Evolutionary conservation across 1,284 basidiomycete species (phyloP), one percentile per base, ranked within the genome.

Genomic region (Wallemia hederae): DNA sequence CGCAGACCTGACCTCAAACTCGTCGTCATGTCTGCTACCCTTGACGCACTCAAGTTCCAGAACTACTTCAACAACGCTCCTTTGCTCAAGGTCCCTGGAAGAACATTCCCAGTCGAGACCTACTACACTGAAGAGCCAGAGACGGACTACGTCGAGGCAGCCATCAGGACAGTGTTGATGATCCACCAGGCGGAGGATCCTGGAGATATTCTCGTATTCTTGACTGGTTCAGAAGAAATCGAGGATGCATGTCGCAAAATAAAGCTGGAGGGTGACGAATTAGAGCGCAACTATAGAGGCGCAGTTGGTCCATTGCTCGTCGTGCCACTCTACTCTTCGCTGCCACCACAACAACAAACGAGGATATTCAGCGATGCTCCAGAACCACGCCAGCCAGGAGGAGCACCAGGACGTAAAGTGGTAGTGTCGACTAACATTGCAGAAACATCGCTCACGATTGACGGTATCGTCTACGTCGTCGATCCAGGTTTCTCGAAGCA

Each of bases 201-300:
- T 1, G 92, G 92, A 1, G 92, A 99, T 68, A 79, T 98, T 34
- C 74, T 98, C 1, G 74, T 98, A 2, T 98, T 98, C 80, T 73
- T 98, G 64, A 97, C 94, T 0, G 92, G 92, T 70, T 91, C 97
- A 70, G 92, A 97, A 68, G 94, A 98, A 72, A 98, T 98, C 65
- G 92, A 98, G 68, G 91, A 96, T 65, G 83, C 90, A 0, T 97
- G 92, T 69, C 75, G 85, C 31, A 92, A 94, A 71, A 92, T 97
- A 69, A 85, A 85, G 66, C 72, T 83, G 0, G 90, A 96, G 68
- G 85, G 82, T 0, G 88, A 91, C 62, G 82, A 89, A 61, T 73
- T 91, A 1, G 63, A 77, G 26, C 78, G 78, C 65, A 77, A 81
- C 64, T 79, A 81, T 62, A 75, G 79, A n/a, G 78, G 81, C 58